A percentile compares a stretch with the other conserved stretches of the same genome.
Conservation (phyloP, 257 asterid species). For the Primulina eburnea region DNA sequence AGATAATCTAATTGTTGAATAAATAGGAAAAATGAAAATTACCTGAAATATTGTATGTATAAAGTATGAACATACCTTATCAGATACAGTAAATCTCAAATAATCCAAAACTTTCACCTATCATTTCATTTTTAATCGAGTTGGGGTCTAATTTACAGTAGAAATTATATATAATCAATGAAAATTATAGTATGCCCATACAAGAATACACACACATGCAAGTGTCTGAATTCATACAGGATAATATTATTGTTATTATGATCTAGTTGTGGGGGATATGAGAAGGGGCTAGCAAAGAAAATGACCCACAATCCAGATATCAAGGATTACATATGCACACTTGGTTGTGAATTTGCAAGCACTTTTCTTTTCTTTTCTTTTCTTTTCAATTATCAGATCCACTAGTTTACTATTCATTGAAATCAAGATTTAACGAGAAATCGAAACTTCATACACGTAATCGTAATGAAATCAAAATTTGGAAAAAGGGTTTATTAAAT, state of each 20-base stretch:
- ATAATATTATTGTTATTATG: slow-evolving; percentile 23
- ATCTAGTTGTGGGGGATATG: slow-evolving; percentile 53
- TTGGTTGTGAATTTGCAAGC: slow-evolving; percentile 46
- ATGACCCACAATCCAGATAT: slow-evolving; percentile 45
- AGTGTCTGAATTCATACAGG: slow-evolving; percentile 19
- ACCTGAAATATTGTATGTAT: too few relatives aligned
- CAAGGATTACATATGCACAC: slow-evolving; percentile 36
- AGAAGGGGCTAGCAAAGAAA: slow-evolving; percentile 35
- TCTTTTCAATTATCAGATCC: slow-evolving; percentile 29
- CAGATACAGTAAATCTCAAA: too few relatives aligned
- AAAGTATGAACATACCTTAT: too few relatives aligned
- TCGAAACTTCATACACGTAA: neutral
- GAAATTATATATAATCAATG: too few relatives aligned
- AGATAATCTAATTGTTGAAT: too few relatives aligned
- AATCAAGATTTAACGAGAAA: neutral
- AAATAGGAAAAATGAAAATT: too few relatives aligned
- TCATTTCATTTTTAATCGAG: too few relatives aligned
- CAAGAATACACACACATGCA: slow-evolving; percentile 26
- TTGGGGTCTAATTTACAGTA: too few relatives aligned
- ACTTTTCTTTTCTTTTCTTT: slow-evolving; percentile 13
- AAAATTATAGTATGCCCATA: slow-evolving; percentile 26
- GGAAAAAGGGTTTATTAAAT: too few relatives aligned
- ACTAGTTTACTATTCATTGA: slow-evolving; percentile 22
- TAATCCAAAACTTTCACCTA: too few relatives aligned
- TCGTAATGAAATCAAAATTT: too few relatives aligned